Conservation (phyloP, 2,329 filamentous ascomycete species). For the Apiospora koreana region DNA sequence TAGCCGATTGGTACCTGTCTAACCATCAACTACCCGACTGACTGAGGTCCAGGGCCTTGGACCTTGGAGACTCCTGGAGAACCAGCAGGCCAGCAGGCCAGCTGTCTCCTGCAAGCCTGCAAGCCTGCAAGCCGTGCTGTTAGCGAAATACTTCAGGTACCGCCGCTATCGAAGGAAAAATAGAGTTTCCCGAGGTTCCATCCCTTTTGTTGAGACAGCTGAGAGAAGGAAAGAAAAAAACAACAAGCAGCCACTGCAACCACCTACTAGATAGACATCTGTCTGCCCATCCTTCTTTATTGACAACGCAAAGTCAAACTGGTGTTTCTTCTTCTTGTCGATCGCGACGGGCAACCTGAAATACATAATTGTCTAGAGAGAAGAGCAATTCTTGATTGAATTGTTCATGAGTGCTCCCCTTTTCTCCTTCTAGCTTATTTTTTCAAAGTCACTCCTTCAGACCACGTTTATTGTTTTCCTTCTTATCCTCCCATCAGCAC, state of each 20-base stretch:
- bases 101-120: too few relatives aligned
- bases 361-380: neutral
- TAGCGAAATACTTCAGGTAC: neutral
- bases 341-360: neutral
- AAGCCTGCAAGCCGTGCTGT: too few relatives aligned
- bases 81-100: too few relatives aligned
- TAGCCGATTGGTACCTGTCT: neutral
- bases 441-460: slow-evolving; percentile 3
- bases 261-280: neutral
- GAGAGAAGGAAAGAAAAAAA: neutral
- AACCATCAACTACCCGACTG: neutral
- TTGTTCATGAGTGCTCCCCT: slow-evolving; percentile 5
- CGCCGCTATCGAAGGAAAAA: neutral
- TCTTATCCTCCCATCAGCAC: neutral
- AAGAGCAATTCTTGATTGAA: slow-evolving; percentile 12
- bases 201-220: slow-evolving; percentile 9
- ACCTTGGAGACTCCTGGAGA: too few relatives aligned
- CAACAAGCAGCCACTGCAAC: slow-evolving; percentile 1
- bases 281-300: neutral
- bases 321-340: slow-evolving; percentile 6
- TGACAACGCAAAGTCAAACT: slow-evolving; percentile 4
- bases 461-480: neutral
- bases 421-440: slow-evolving; percentile 9
- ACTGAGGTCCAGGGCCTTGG: neutral
- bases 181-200: slow-evolving; percentile 9